Conservation (phyloP, 768 basidiomycete species). For the Suillus decipiens region DNA sequence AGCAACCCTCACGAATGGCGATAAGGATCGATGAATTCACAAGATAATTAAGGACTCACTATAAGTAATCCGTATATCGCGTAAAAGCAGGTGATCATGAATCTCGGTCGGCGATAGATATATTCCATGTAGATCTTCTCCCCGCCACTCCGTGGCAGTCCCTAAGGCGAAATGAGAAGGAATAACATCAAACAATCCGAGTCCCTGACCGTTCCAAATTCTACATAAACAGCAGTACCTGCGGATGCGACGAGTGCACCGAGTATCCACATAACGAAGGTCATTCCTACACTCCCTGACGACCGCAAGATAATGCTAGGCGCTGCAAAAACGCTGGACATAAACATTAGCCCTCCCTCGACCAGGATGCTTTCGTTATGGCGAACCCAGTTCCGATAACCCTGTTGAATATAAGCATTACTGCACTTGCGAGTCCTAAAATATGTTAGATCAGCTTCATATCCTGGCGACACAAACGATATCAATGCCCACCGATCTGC, state of each 20-base stretch:
- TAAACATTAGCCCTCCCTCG: constrained; percentile 7
- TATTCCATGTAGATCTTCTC: constrained; percentile 79
- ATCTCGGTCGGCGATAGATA: constrained; percentile 63
- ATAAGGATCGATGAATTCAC: background rate
- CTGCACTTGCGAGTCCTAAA: constrained; percentile 44
- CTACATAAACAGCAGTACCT: constrained; percentile 74
- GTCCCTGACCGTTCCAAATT: constrained; percentile 63
- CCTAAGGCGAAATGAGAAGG: constrained; percentile 36
- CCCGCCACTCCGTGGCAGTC: constrained; percentile 68
- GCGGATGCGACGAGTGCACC: constrained; percentile 64
- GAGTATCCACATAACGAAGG: constrained; percentile 69
- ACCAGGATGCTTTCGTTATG: background rate
- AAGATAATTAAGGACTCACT: constrained; percentile 36
- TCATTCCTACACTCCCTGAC: constrained; percentile 70
- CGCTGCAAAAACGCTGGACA: constrained; percentile 64
- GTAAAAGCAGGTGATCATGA: constrained; percentile 60
- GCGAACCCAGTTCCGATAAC: constrained; percentile 72
- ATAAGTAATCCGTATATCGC: constrained; percentile 58
- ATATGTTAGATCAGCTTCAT: constrained; percentile 11
- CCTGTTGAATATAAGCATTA: constrained; percentile 73
- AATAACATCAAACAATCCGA: background rate
- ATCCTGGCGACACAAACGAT: background rate
- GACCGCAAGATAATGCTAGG: constrained; percentile 67
- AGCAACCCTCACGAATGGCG: constrained; percentile 45
- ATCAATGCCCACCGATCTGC: constrained; percentile 45